A percentile compares a stretch with the other conserved stretches of the same genome.
These are phyloP conservation scores for Hapsidospora chrysogenum DNA, from an alignment of 495 filamentous ascomycete species.

Conservation along the genomic window DNA sequence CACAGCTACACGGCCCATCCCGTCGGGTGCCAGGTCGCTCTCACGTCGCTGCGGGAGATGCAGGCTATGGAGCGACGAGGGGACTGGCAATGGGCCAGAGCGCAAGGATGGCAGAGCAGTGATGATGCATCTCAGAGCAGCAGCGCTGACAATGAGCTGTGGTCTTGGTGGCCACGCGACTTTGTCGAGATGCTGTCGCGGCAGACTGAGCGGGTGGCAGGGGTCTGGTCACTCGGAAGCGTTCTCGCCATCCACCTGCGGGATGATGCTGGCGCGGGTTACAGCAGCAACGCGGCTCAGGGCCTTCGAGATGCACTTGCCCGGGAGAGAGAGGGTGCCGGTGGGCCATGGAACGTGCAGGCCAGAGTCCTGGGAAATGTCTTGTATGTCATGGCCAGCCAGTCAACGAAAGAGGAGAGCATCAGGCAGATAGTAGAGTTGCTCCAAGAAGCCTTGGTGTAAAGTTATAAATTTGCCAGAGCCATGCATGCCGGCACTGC, in stretches of 20 bases:
- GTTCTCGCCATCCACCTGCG: conserved; percentile 50
- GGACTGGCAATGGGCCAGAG: conserved; percentile 30
- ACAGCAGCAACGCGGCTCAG: conserved; percentile 47
- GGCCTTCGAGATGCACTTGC: conserved; percentile 40
- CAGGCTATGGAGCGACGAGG: conserved; percentile 32
- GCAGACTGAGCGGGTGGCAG: conserved; percentile 28
- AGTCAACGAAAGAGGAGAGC: conserved; percentile 32
- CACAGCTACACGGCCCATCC: conserved; percentile 73
- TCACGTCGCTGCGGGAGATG: conserved; percentile 38
- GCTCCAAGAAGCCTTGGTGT: background rate
- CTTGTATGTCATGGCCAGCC: conserved; percentile 59
- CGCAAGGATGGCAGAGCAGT: conserved; percentile 14
- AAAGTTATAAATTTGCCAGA: background rate
- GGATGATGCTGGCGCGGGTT: conserved; percentile 30
- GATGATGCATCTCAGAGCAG: background rate
- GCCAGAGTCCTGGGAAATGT: conserved; percentile 62
- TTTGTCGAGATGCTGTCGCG: conserved; percentile 40
- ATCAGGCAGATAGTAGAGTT: conserved; percentile 1
- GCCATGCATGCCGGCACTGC: too few relatives aligned
- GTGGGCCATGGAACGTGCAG: conserved; percentile 39
- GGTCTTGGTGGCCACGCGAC: conserved; percentile 51
- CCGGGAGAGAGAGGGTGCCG: conserved; percentile 7
- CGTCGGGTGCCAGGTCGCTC: conserved; percentile 56
- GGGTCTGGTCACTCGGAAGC: conserved; percentile 51
- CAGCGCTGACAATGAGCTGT: conserved; percentile 18